Conservation (phyloP, 2,329 filamentous ascomycete genomes). For the Rachicladosporium sp. region DNA sequence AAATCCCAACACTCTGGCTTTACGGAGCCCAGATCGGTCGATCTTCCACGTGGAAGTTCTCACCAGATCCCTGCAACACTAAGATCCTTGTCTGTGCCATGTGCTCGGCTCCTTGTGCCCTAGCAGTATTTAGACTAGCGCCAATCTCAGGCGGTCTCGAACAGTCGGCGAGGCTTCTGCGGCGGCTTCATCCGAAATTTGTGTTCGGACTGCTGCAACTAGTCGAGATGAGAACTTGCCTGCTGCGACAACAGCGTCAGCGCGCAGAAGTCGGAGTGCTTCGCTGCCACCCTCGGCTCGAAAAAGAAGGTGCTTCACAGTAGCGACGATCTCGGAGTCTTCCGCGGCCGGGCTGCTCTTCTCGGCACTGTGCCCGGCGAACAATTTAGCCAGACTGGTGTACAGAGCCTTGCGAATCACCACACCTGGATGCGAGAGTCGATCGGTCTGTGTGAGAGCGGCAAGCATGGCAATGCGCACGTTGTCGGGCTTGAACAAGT, state of each 20-base stretch:
- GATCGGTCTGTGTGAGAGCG: neutral
- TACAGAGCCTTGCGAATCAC: constrained; percentile 7
- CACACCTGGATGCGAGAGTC: constrained; percentile 2
- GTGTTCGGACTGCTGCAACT: too few species aligned
- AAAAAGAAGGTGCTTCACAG: constrained; percentile 16
- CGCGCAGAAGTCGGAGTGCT: constrained; percentile 17
- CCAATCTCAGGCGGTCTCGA: too few species aligned
- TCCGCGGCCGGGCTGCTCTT: neutral
- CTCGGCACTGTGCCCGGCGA: constrained; percentile 5
- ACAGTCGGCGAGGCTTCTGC: too few species aligned
- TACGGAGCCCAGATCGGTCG: too few species aligned
- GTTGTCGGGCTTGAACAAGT: constrained; percentile 7
- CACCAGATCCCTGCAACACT: too few species aligned
- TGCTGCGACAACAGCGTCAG: constrained; percentile 13
- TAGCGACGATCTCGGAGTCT: constrained; percentile 3
- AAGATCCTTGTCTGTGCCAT: too few species aligned
- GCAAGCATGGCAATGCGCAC: constrained; percentile 5
- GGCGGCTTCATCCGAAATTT: too few species aligned
- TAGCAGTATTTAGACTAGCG: too few species aligned
- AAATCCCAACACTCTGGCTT: too few species aligned
- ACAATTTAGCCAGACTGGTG: constrained; percentile 11
- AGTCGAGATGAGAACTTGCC: too few species aligned
- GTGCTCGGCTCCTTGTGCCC: too few species aligned
- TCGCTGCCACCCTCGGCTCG: constrained; percentile 15
- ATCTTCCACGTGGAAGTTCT: too few species aligned